Base-by-base conservation (phyloP, 1,284 basidiomycete species). In the Xanthoconium separans region DNA sequence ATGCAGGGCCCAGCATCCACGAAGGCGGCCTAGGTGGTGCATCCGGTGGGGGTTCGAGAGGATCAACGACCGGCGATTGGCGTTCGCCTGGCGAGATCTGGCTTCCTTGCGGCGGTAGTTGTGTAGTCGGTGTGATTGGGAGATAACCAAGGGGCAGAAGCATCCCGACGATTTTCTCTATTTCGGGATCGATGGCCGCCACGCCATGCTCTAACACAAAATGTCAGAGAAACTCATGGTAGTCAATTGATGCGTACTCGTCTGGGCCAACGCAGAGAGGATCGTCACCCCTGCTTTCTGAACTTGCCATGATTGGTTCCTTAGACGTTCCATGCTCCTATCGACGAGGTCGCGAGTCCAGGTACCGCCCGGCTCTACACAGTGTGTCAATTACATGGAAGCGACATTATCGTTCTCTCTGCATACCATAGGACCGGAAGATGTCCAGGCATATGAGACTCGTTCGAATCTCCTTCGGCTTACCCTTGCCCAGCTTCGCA, bases 1-100 rank as follows among this genome's bases (percentile, higher is more conserved):
- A 66, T 34, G 64, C 53, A 1, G 60, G 66, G 22, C 66, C 64
- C 49, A 68, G 11, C 61, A 65, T 64, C 60, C 46, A 41, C 8
- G 40, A 24, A 15, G 40, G 22, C 7, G 13, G 22, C 20, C 20
- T 20, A 11, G 7, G 7, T 13, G 13, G 13, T 15, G 8, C 20
- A 7, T 39, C 18, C 11, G 11, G 18, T 20, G 18, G 16, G 2
- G 27, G 27, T 8, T 27, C 27, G 6, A 27, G 27, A 27, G 27
- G 27, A 27, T 27, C 27, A 27, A 27, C 27, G 27, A 27, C 7
- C 7, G 27, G 27, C 27, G 27, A 27, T 24, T 6, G 24, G 6
- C 24, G 3, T 24, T 24, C 24, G 24, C 6, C 24, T 4, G 24
- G 24, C 24, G 24, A 24, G 24, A 6, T 24, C 24, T 24, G 24